A percentile compares a stretch with the other conserved stretches of the same genome.
phyloP scores from a whole-genome alignment of 768 basidiomycete species.

The Mycena sanguinolenta region DNA sequence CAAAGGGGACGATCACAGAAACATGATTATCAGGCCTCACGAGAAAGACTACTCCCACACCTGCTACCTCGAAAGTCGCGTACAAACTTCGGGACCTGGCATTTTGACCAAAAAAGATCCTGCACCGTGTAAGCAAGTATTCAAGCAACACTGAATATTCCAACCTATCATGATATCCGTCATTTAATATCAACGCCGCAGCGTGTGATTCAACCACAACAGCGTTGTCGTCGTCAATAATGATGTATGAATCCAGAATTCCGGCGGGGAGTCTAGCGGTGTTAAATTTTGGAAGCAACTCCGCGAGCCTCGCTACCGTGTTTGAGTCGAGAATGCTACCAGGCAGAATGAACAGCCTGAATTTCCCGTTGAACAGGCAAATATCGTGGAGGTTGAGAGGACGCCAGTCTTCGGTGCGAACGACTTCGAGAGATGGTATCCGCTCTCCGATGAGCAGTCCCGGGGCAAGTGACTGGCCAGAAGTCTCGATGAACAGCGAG shows the following conservation, averaged over 20 bases:
- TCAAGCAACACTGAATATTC: background rate
- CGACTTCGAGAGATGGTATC: background rate
- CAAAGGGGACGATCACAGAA: background rate
- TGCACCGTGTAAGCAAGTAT: background rate
- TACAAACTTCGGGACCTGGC: background rate
- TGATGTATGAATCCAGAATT: background rate
- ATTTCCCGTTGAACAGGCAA: background rate
- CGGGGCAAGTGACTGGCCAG: background rate
- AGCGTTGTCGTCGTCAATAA: background rate
- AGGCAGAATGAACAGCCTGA: background rate
- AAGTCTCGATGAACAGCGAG: background rate
- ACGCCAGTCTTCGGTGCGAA: background rate
- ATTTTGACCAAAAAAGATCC: background rate
- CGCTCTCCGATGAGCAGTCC: background rate
- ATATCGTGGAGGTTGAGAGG: background rate
- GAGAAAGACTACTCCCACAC: background rate
- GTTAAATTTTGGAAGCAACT: background rate
- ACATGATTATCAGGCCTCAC: background rate
- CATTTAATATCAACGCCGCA: background rate
- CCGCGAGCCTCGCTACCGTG: background rate
- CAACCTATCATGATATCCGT: background rate
- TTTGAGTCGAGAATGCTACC: background rate
- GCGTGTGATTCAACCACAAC: background rate
- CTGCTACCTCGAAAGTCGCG: background rate
- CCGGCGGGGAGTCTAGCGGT: background rate